Evolutionary conservation across 1,284 basidiomycete genomes (phyloP).

Genomic region (Afroboletus lepidellus): DNA sequence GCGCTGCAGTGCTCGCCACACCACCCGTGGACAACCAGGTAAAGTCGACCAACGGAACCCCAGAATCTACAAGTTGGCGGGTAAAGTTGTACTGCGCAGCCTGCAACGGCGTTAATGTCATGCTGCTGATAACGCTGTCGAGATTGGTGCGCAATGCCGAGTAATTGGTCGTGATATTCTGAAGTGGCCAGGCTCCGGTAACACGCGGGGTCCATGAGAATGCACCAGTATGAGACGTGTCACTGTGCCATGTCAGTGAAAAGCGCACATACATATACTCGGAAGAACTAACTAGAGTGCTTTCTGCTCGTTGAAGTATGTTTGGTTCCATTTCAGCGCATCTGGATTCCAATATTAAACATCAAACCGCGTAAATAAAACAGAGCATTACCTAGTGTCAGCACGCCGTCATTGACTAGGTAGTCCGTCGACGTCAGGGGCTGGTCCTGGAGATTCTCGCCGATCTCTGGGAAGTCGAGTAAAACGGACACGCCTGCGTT

Average conservation of each 20-base stretch:
- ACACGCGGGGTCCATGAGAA: background rate
- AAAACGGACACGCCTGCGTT: background rate
- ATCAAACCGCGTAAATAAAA: background rate
- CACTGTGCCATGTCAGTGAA: background rate
- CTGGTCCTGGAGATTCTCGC: slow-evolving; percentile 8
- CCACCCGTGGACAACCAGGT: background rate
- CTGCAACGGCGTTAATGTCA: background rate
- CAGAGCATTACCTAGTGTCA: background rate
- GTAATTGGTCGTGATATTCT: background rate
- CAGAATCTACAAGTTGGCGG: background rate
- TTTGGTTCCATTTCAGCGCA: background rate
- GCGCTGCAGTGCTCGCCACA: background rate
- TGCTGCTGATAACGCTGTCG: background rate
- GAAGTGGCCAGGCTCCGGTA: background rate
- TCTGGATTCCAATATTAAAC: background rate
- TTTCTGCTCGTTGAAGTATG: background rate
- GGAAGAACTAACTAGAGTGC: background rate
- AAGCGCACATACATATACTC: background rate
- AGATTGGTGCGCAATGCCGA: background rate
- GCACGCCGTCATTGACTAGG: background rate
- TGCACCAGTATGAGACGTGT: background rate
- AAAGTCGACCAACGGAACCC: background rate
- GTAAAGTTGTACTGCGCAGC: background rate
- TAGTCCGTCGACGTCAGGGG: background rate
- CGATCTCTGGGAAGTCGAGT: background rate